Percentiles rank a stretch among this genome's conserved stretches.
These are phyloP conservation scores for Handroanthus guayacan DNA, from an alignment of 257 asterid species.

Conservation along the genomic window DNA sequence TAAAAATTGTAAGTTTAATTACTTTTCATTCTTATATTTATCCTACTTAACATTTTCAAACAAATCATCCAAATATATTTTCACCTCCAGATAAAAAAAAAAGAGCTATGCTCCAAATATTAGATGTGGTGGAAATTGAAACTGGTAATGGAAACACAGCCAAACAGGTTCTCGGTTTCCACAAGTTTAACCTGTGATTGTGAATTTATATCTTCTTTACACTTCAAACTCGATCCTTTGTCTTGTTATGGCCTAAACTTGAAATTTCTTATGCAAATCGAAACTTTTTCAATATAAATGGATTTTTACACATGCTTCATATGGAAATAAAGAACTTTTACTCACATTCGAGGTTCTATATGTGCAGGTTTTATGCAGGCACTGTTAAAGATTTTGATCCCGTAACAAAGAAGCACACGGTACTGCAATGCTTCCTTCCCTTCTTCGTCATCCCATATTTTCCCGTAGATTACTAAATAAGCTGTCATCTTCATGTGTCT, in stretches of 20 bases:
- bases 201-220: neutral
- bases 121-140: too few relatives aligned
- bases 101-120: too few relatives aligned
- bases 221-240: neutral
- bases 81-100: too few relatives aligned
- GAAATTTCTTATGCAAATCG: neutral
- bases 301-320: neutral
- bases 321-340: slow-evolving; percentile 12
- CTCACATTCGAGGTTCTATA: slow-evolving; percentile 35
- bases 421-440: slow-evolving; percentile 39
- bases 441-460: neutral
- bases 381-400: slow-evolving; percentile 53
- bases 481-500: slow-evolving; percentile 9
- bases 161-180: neutral
- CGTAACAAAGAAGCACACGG: slow-evolving; percentile 58
- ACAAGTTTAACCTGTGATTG: neutral
- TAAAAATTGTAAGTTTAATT: too few relatives aligned
- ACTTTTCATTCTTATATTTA: too few relatives aligned
- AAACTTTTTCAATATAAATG: neutral
- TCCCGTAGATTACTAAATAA: neutral
- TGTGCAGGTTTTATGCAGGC: slow-evolving; percentile 64
- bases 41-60: too few relatives aligned
- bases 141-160: too few relatives aligned
- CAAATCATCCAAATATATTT: too few relatives aligned
- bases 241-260: neutral